Base-by-base conservation (phyloP, 2,329 filamentous ascomycete species). In the Tolypocladium tundrense region DNA sequence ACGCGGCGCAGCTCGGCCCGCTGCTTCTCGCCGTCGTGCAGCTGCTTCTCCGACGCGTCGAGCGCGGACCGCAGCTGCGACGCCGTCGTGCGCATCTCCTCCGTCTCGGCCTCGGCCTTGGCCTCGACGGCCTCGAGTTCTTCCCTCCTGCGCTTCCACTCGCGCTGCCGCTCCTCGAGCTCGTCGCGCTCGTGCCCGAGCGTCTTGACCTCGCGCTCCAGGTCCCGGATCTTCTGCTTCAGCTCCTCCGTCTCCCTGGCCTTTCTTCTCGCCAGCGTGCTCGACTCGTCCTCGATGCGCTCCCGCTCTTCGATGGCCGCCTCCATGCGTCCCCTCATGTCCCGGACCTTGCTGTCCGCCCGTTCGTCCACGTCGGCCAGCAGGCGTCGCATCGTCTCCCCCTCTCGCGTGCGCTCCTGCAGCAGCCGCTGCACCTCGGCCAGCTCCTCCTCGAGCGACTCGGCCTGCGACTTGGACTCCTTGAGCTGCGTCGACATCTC, bases 281-380 rank as follows among this genome's bases (percentile, higher is more conserved):
- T 90, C 3, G 91, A 86, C 73, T 97, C 92, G 61, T 97, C 92
- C 72, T 99, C 93, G 2, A 91, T 87, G 2, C 91, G 85, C 69
- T 99, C 94, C 21, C 94, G 85, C 72, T 99, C 94, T 70, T 97
- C 92, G n/a, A 96, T 82, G 0, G 92, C 92, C 1, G 89, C 80
- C 67, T 97, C 93, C 80, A 97, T 87, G 2, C 88, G 85, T 59
- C 90, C 86, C 57, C 90, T 88, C 86, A 96, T 94, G 63, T 97
- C 93, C 35, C 90, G 86, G 21, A 96, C 83, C 67, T 91, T 89
- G 60, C 79, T 78, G 63, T 97, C 92, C 1, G 92, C 86, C 11
- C 90, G 82, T 60, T 88, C 84, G 70, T 97, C 91, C 10, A 92
- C 90, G 63, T 97, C 93, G 19, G 87, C 87, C 14, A 99, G 77